Percentiles rank a stretch among this genome's conserved stretches.
Evolutionary conservation across 2,329 filamentous ascomycete genomes (phyloP).

Genomic region (Pseudogymnoascus sp.): DNA sequence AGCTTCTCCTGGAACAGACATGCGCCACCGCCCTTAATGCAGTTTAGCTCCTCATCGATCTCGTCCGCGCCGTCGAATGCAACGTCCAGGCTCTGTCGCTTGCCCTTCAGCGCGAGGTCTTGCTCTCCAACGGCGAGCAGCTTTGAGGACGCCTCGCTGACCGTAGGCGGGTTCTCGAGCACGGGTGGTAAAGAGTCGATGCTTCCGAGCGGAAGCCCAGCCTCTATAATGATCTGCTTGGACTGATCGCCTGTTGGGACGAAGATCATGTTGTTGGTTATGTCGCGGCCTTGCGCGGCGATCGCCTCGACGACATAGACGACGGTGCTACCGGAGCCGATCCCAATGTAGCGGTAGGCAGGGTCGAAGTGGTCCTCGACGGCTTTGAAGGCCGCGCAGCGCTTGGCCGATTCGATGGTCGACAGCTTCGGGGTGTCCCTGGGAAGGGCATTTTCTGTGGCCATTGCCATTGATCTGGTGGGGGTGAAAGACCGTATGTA

Average conservation of each 20-base stretch:
- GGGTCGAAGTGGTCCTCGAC: constrained; percentile 65
- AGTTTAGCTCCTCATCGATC: constrained; percentile 88
- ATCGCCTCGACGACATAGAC: constrained; percentile 83
- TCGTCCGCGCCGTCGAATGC: constrained; percentile 97
- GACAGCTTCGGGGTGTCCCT: constrained; percentile 14
- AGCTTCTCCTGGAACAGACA: constrained; percentile 98
- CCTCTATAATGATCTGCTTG: constrained; percentile 73
- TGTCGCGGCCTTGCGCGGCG: constrained; percentile 47
- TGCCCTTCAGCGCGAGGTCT: constrained; percentile 29
- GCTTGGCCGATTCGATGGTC: constrained; percentile 66
- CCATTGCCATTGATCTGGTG: background rate
- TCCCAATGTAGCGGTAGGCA: constrained; percentile 60
- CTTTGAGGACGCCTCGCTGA: constrained; percentile 52
- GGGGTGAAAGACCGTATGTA: background rate
- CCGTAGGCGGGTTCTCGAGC: constrained; percentile 18
- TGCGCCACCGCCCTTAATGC: constrained; percentile 96
- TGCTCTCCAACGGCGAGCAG: constrained; percentile 48
- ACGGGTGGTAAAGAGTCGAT: constrained; percentile 30
- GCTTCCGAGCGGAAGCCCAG: constrained; percentile 65
- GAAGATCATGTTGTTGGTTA: constrained; percentile 66
- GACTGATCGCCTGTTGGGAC: constrained; percentile 83
- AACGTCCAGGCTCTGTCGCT: constrained; percentile 62
- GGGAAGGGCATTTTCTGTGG: background rate
- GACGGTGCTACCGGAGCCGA: constrained; percentile 75
- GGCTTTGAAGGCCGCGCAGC: constrained; percentile 65